Evolutionary conservation across 1,284 basidiomycete genomes (phyloP).

Genomic region (Lentinula novae-zelandiae): DNA sequence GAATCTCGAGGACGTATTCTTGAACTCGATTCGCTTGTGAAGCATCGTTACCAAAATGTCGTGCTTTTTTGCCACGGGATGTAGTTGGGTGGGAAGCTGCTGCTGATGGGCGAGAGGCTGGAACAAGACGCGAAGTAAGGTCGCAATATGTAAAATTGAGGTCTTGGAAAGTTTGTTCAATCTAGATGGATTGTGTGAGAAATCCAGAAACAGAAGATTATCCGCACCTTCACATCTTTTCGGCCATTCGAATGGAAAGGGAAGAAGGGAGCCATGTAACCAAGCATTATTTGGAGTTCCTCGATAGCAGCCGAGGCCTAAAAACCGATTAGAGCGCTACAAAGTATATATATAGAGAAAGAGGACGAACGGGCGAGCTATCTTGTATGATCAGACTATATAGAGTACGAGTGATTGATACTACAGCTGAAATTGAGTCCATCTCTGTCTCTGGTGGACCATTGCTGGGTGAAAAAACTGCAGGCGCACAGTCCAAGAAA

Average conservation of each 20-base stretch:
- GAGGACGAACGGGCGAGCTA: slow-evolving; percentile 13
- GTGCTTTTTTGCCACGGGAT: background rate
- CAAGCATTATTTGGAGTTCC: slow-evolving; percentile 58
- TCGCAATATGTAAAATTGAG: slow-evolving; percentile 77
- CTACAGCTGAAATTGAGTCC: slow-evolving; percentile 58
- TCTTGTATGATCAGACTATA: slow-evolving; percentile 57
- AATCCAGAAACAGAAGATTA: background rate
- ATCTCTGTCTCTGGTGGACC: slow-evolving; percentile 57
- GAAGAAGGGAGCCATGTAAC: slow-evolving; percentile 80
- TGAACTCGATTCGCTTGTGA: slow-evolving; percentile 53
- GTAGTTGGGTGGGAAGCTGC: slow-evolving; percentile 13
- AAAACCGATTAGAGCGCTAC: background rate
- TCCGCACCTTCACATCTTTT: slow-evolving; percentile 55
- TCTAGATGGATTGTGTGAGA: slow-evolving; percentile 29
- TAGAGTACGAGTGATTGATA: slow-evolving; percentile 62
- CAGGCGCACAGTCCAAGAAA: slow-evolving; percentile 82
- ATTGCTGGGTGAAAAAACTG: slow-evolving; percentile 67
- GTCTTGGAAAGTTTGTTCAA: slow-evolving; percentile 62
- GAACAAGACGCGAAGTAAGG: slow-evolving; percentile 59
- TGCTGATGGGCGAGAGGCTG: slow-evolving; percentile 32
- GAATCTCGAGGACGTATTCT: slow-evolving; percentile 65
- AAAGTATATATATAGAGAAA: background rate
- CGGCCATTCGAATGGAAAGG: slow-evolving; percentile 56
- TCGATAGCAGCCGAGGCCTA: slow-evolving; percentile 17
- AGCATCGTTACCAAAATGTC: slow-evolving; percentile 13